Percentiles rank a stretch among this genome's conserved stretches.
phyloP scores from a whole-genome alignment of 2,329 filamentous ascomycete species.

The Cladosporium sp. region DNA sequence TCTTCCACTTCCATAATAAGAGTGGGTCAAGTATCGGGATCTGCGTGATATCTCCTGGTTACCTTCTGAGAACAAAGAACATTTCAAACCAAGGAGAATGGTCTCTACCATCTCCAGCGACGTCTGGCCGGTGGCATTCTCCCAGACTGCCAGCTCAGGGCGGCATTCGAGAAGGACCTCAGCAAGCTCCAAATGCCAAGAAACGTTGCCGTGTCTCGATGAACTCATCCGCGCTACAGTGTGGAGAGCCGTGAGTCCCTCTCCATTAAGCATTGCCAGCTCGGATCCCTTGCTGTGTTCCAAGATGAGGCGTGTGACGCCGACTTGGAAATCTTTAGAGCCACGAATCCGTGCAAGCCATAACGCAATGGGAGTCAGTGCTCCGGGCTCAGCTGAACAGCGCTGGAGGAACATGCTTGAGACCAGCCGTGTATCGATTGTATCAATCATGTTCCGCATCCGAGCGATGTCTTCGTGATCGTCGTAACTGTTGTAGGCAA shows the following conservation, averaged over 20 bases:
- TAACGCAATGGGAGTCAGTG: slow-evolving; percentile 60
- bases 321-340: neutral
- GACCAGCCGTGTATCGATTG: slow-evolving; percentile 57
- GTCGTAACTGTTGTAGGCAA: slow-evolving; percentile 18
- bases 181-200: slow-evolving; percentile 37
- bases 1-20: neutral
- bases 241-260: slow-evolving; percentile 64
- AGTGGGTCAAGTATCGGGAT: neutral
- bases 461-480: slow-evolving; percentile 17
- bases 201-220: slow-evolving; percentile 22
- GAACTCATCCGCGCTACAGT: slow-evolving; percentile 44
- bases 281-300: slow-evolving; percentile 44
- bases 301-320: slow-evolving; percentile 24
- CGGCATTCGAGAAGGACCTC: slow-evolving; percentile 54
- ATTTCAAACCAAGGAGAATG: slow-evolving; percentile 39
- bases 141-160: slow-evolving; percentile 60
- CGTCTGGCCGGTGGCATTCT: slow-evolving; percentile 73
- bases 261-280: slow-evolving; percentile 56
- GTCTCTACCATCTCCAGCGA: slow-evolving; percentile 65
- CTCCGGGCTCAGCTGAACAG: slow-evolving; percentile 47
- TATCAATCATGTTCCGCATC: slow-evolving; percentile 43
- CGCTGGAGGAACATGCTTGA: slow-evolving; percentile 57
- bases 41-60: neutral
- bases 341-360: slow-evolving; percentile 4
- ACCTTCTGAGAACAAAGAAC: neutral